A percentile compares a stretch with the other conserved stretches of the same genome.
These are phyloP conservation scores for Lactarius vividus DNA, from an alignment of 768 basidiomycete genomes.

Conservation along the genomic window DNA sequence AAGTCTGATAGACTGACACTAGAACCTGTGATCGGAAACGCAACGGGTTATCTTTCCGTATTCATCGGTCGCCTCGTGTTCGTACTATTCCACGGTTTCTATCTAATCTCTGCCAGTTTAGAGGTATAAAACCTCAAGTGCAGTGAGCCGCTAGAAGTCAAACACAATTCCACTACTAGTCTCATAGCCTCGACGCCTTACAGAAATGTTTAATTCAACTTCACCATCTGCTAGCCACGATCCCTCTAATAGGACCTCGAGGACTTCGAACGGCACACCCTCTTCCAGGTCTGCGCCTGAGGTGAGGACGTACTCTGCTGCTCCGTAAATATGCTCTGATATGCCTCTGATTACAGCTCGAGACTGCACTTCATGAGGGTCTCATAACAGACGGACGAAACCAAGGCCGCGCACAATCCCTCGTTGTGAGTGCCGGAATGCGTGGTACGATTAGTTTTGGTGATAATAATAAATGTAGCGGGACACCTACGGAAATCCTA, in stretches of 20 bases:
- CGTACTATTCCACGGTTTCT: background rate
- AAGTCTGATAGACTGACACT: background rate
- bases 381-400: background rate
- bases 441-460: no score
- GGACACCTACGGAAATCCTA: background rate
- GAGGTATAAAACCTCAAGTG: background rate
- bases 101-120: background rate
- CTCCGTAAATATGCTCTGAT: background rate
- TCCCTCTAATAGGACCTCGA: background rate
- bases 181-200: background rate
- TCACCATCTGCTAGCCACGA: background rate
- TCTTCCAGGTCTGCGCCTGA: background rate
- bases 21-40: background rate
- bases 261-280: background rate
- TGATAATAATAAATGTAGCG: background rate
- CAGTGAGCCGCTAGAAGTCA: background rate
- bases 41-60: background rate
- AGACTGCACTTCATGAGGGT: background rate
- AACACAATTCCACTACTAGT: background rate
- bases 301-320: background rate
- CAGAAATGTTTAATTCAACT: conserved; percentile 3
- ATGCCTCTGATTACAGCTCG: background rate
- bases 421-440: background rate
- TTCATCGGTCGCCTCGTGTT: background rate
- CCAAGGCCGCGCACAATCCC: background rate